These are phyloP conservation scores for Lanmaoa rubissima DNA, from an alignment of 768 basidiomycete genomes.

Conservation along the genomic window DNA sequence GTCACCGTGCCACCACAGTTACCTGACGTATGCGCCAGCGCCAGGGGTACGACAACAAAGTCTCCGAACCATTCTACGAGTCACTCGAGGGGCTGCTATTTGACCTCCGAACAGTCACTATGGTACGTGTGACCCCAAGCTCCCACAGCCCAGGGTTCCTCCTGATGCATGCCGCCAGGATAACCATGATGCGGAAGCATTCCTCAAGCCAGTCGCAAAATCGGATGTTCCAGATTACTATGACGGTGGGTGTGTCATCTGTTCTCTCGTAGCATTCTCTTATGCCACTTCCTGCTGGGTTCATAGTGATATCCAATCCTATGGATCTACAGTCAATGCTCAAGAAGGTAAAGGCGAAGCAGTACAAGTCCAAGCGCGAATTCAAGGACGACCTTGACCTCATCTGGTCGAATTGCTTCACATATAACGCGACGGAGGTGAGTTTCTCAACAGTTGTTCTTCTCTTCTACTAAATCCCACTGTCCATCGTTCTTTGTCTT, in stretches of 20 bases:
- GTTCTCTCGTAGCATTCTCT: background rate
- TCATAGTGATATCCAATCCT: slow-evolving; percentile 82
- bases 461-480: background rate
- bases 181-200: slow-evolving; percentile 90
- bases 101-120: slow-evolving; percentile 79
- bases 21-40: slow-evolving; percentile 36
- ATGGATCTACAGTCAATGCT: slow-evolving; percentile 96
- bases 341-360: slow-evolving; percentile 88
- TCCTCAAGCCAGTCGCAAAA: slow-evolving; percentile 89
- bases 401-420: slow-evolving; percentile 95
- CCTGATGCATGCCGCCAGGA: slow-evolving; percentile 45
- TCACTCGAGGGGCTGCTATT: slow-evolving; percentile 83
- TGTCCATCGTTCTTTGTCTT: background rate
- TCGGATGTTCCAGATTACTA: slow-evolving; percentile 92
- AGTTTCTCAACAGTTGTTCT: slow-evolving; percentile 30
- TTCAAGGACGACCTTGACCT: slow-evolving; percentile 94
- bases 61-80: slow-evolving; percentile 89
- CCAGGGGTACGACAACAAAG: slow-evolving; percentile 59
- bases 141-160: slow-evolving; percentile 25
- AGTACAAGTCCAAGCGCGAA: slow-evolving; percentile 91
- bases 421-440: slow-evolving; percentile 90
- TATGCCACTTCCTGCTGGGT: slow-evolving; percentile 1
- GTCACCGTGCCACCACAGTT: slow-evolving; percentile 10
- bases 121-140: slow-evolving; percentile 42
- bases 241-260: slow-evolving; percentile 56